Evolutionary conservation across 2,329 filamentous ascomycete species (phyloP).

Genomic region (Ilyonectria robusta): DNA sequence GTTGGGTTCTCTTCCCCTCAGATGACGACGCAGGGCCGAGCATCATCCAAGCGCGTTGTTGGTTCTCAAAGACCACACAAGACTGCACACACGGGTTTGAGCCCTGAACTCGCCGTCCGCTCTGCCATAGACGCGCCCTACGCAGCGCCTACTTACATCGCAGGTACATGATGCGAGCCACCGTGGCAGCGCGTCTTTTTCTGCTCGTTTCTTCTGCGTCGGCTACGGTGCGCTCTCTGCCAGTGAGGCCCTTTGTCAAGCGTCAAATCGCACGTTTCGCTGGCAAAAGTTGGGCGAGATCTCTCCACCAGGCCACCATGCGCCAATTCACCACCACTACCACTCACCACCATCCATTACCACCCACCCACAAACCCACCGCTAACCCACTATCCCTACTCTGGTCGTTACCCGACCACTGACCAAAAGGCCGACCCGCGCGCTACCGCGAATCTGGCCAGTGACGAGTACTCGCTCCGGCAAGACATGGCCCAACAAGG

Average conservation of each 20-base stretch:
- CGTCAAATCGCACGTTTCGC: conserved; percentile 15
- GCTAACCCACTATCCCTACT: conserved; percentile 23
- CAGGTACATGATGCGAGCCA: conserved; percentile 29
- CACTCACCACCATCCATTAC: conserved; percentile 35
- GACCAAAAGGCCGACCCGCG: conserved; percentile 36
- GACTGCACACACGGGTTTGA: not conserved
- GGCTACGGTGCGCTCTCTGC: not conserved
- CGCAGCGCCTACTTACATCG: conserved; percentile 11
- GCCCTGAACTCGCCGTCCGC: not conserved
- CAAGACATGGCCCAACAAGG: not conserved
- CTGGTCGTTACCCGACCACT: conserved; percentile 27
- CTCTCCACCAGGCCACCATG: conserved; percentile 33
- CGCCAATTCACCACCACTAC: conserved; percentile 17
- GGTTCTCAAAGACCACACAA: not conserved
- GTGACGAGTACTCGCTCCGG: conserved; percentile 19
- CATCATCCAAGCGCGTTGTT: not conserved
- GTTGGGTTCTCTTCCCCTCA: not conserved
- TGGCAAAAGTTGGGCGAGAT: conserved; percentile 26
- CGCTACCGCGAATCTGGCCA: conserved; percentile 38
- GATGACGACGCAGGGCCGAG: not conserved
- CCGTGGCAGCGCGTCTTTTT: conserved; percentile 24
- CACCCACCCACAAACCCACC: conserved; percentile 26
- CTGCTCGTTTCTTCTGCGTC: conserved; percentile 9
- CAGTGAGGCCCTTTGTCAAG: not conserved
- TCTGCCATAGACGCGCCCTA: conserved; percentile 19